These are phyloP conservation scores for Coemansia javaensis DNA, from an alignment of 192 early-diverging fungal species.

Conservation along the genomic window DNA sequence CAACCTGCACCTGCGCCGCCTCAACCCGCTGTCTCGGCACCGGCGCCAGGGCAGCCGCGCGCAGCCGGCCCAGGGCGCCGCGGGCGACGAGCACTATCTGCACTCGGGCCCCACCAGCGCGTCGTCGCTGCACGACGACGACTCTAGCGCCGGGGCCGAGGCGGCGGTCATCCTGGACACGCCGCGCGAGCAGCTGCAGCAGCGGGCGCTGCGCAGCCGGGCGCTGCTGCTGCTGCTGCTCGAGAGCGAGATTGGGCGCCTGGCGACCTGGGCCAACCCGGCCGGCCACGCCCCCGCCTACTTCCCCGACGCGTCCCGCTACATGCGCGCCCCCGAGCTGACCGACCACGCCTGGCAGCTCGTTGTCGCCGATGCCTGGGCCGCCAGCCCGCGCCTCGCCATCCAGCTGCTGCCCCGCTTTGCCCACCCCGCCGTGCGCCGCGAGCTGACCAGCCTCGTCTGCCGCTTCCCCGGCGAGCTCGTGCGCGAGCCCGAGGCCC, in stretches of 20 bases:
- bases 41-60: slow-evolving; percentile 6
- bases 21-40: slow-evolving; percentile 20
- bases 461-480: slow-evolving; percentile 60
- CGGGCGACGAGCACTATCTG: no score
- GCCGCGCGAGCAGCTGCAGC: slow-evolving; percentile 31
- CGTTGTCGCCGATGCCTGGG: slow-evolving; percentile 78
- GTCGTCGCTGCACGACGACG: slow-evolving; percentile 21
- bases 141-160: neutral
- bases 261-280: slow-evolving; percentile 81
- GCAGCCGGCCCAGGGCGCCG: neutral
- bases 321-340: slow-evolving; percentile 35
- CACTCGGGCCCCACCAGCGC: slow-evolving; percentile 24
- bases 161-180: slow-evolving; percentile 22
- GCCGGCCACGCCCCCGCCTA: slow-evolving; percentile 46
- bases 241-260: slow-evolving; percentile 81
- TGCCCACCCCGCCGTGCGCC: slow-evolving; percentile 60
- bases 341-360: slow-evolving; percentile 68
- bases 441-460: slow-evolving; percentile 62
- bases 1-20: slow-evolving; percentile 15
- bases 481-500: slow-evolving; percentile 66
- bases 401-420: slow-evolving; percentile 75
- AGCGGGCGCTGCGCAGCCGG: slow-evolving; percentile 25
- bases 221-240: slow-evolving; percentile 72
- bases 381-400: slow-evolving; percentile 73
- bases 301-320: slow-evolving; percentile 33